Evolutionary conservation across 225 moss, liverwort and hornwort genomes (phyloP).

Genomic region (Antitrichia curtipendula): DNA sequence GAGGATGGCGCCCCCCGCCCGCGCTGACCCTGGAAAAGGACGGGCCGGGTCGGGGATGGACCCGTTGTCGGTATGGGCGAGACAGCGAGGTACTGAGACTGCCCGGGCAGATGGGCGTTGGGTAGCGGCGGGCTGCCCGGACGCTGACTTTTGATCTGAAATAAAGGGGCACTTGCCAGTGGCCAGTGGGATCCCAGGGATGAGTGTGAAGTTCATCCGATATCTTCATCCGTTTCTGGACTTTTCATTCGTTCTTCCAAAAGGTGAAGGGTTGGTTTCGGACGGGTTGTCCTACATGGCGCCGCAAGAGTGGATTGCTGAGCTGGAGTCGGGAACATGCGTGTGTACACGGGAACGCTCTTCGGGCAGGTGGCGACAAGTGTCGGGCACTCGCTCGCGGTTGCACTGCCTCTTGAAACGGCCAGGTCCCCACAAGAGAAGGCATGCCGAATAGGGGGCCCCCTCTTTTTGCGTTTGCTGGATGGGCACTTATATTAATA

Average conservation of each 20-base stretch:
- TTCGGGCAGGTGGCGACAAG: neutral
- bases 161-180: neutral
- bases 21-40: slow-evolving; percentile 1
- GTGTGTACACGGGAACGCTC: neutral
- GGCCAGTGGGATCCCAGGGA: neutral
- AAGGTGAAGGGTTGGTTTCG: neutral
- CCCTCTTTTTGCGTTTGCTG: neutral
- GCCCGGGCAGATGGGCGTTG: neutral
- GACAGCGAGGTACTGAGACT: neutral
- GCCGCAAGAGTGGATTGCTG: neutral
- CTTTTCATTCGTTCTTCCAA: neutral
- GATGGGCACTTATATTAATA: neutral
- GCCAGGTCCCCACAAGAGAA: neutral
- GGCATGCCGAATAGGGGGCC: neutral
- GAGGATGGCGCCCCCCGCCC: neutral
- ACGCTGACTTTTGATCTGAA: neutral
- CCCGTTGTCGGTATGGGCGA: slow-evolving; percentile 11
- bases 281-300: neutral
- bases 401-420: neutral
- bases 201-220: neutral
- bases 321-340: neutral
- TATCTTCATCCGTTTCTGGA: neutral
- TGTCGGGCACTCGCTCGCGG: neutral
- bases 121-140: neutral
- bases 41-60: neutral